Evolutionary conservation across 169 alveolate species (phyloP), one percentile per base, ranked within the genome.

Genomic region (Cryptosporidium meleagridis): DNA sequence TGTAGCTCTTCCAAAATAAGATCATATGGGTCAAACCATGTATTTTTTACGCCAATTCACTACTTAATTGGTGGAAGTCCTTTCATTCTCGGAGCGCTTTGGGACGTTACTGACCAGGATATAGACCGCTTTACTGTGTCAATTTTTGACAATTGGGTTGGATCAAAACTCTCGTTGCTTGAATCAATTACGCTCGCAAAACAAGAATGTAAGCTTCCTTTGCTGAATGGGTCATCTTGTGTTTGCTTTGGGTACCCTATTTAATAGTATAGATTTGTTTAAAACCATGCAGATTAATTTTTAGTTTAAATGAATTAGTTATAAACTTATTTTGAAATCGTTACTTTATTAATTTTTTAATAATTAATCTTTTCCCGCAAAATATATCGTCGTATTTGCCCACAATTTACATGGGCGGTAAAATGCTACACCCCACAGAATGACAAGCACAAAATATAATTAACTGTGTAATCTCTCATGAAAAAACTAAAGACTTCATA

Each of bases 321-420:
- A 37, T 21, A 29, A 65, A 65, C 18, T 31, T 33, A 26, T 37
- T 31, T 65, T 9, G 33, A 65, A 31, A 65, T 33, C 18, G 5
- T 18, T 21, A 65, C 12, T 7, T 16, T 31, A 3, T 21, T n/a
- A 33, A 16, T 65, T 45, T 29, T 18, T 69, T 69, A 69, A 44
- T 44, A 21, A 69, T 39, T 29, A 9, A 23, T 21, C 26, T 3
- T 9, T 61, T 59, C 14, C 65, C 89, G 75, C 75, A 45, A 80
- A 14, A 35, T 23, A 39, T 59, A 29, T 80, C 89, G 89, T 80
- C 26, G 14, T 62, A 18, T 23, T 45, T 7, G 65, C 89, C 89
- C 89, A 80, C 89, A 80, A 73, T 61, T 62, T 80, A 65, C 89
- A 80, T 80, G 89, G 89, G 89, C 89, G 89, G 80, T 51, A 80